These are phyloP conservation scores for Backusella morwellensis DNA, from an alignment of 192 early-diverging fungal species.

Conservation along the genomic window DNA sequence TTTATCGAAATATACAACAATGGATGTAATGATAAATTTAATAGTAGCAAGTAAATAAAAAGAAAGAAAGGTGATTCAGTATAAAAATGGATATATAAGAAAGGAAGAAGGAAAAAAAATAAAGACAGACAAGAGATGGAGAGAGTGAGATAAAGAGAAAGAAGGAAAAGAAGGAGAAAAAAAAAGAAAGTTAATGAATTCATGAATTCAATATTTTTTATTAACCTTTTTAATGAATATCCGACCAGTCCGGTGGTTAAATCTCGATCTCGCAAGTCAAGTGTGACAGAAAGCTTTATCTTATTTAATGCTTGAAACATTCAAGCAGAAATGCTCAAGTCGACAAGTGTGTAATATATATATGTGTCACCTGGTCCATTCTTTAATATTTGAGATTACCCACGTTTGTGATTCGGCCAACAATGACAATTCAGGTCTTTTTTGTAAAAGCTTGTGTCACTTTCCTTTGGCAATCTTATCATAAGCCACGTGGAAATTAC, in stretches of 20 bases:
- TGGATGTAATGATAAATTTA: background rate
- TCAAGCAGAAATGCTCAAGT: background rate
- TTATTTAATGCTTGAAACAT: background rate
- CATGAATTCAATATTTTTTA: slow-evolving; percentile 1
- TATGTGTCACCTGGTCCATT: slow-evolving; percentile 9
- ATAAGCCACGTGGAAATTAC: background rate
- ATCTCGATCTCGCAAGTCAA: slow-evolving; percentile 16
- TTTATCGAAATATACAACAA: background rate
- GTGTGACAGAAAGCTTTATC: background rate
- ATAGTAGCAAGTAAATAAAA: background rate
- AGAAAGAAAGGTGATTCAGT: background rate
- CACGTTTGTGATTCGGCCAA: slow-evolving; percentile 16
- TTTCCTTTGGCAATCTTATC: background rate
- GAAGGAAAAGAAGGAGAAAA: background rate
- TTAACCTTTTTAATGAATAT: slow-evolving; percentile 4
- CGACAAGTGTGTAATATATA: background rate
- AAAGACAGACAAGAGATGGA: background rate
- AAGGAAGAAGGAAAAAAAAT: background rate
- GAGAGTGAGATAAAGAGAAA: background rate
- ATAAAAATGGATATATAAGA: background rate
- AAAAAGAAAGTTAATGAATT: background rate
- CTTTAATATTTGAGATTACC: background rate
- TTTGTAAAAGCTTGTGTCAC: background rate
- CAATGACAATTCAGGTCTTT: slow-evolving; percentile 9
- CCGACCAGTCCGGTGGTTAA: slow-evolving; percentile 12